These are phyloP conservation scores for Aspergillus hancockii DNA, from an alignment of 495 filamentous ascomycete genomes.

Conservation along the genomic window DNA sequence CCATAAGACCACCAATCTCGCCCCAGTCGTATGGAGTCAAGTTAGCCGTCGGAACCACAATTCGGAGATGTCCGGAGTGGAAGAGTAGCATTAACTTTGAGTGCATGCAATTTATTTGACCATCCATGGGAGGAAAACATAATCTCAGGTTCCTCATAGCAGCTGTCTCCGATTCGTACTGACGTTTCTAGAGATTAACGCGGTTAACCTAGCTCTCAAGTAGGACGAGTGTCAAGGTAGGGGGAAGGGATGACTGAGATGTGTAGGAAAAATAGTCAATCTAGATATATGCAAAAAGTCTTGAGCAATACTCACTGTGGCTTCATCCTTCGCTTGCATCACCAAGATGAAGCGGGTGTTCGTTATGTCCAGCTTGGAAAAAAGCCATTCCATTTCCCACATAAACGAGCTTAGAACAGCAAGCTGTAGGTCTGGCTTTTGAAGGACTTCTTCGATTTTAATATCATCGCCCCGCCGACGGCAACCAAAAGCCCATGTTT, in stretches of 20 bases:
- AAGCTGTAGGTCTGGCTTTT: slow-evolving; percentile 65
- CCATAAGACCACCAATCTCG: slow-evolving; percentile 70
- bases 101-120: slow-evolving; percentile 73
- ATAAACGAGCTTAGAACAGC: slow-evolving; percentile 86
- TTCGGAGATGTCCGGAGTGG: slow-evolving; percentile 63
- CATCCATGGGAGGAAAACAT: slow-evolving; percentile 78
- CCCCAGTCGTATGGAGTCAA: slow-evolving; percentile 84
- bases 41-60: slow-evolving; percentile 82
- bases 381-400: slow-evolving; percentile 78
- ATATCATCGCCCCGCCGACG: slow-evolving; percentile 67
- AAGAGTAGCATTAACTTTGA: slow-evolving; percentile 86
- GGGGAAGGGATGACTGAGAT: not conserved
- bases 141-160: slow-evolving; percentile 59
- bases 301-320: slow-evolving; percentile 38
- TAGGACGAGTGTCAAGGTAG: not conserved
- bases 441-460: slow-evolving; percentile 86
- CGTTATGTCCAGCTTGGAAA: slow-evolving; percentile 55
- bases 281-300: not conserved
- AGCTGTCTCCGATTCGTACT: slow-evolving; percentile 49
- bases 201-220: not conserved
- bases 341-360: slow-evolving; percentile 64
- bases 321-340: slow-evolving; percentile 66
- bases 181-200: slow-evolving; percentile 24
- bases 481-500: slow-evolving; percentile 68
- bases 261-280: not conserved